Evolutionary conservation across 73 alveolate species (phyloP).

Genomic region (Durusdinium trenchii): DNA sequence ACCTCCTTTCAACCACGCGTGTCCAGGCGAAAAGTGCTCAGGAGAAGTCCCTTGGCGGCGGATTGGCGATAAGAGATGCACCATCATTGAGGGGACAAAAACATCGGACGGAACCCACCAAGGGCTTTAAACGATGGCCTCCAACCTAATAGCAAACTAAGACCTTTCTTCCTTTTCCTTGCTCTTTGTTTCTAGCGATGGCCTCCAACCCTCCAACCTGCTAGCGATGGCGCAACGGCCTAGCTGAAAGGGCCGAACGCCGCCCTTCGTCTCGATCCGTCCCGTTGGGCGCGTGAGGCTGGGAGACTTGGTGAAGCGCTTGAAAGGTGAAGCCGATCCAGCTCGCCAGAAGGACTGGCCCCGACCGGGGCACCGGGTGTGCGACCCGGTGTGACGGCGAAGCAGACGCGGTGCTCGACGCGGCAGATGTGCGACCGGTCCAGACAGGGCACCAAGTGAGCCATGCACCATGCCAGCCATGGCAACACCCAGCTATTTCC

Average conservation of each 20-base stretch:
- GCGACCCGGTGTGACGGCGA: no score
- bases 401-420: no score
- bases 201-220: background rate
- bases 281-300: background rate
- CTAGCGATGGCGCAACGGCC: background rate
- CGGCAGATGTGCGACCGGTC: no score
- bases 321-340: slow-evolving; percentile 29
- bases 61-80: no score
- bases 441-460: no score
- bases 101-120: background rate
- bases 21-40: no score
- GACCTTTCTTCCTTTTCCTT: background rate
- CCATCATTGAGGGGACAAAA: no score
- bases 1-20: no score
- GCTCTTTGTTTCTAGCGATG: background rate
- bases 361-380: background rate
- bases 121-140: background rate
- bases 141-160: background rate
- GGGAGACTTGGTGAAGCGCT: background rate
- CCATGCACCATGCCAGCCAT: no score
- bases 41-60: no score
- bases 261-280: background rate
- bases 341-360: slow-evolving; percentile 20
- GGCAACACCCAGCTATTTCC: no score
- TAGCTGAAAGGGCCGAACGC: background rate